phyloP scores from a whole-genome alignment of 371 early-diverging fungal genomes.

The Zancudomyces culisetae region DNA sequence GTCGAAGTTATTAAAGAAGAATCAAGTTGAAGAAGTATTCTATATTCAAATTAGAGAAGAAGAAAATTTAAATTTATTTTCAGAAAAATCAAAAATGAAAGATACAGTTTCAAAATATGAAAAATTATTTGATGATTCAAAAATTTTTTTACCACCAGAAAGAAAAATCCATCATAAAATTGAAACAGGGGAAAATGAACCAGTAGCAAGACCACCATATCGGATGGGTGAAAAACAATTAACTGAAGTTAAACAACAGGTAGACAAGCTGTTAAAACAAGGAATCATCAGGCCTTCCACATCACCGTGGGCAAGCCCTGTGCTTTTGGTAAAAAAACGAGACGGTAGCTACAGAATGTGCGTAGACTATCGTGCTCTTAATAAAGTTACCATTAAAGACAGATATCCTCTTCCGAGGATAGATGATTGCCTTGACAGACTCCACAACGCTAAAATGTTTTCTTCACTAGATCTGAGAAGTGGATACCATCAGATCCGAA shows the following conservation, averaged over 20 bases:
- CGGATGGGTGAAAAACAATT: not conserved
- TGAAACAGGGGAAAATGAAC: not conserved
- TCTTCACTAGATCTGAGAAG: conserved; percentile 14
- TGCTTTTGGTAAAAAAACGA: conserved; percentile 27
- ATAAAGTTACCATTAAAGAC: conserved; percentile 14
- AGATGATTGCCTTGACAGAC: conserved; percentile 24
- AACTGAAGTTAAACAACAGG: conserved; percentile 6
- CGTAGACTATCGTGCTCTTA: conserved; percentile 19
- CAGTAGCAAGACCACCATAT: not conserved
- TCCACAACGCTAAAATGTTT: conserved; percentile 7
- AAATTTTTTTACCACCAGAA: not conserved
- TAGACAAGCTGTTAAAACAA: conserved; percentile 2
- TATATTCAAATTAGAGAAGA: not conserved
- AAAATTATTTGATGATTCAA: not conserved
- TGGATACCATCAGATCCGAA: conserved; percentile 24
- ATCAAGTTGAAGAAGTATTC: not conserved
- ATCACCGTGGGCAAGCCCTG: conserved; percentile 13
- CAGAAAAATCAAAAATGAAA: not conserved
- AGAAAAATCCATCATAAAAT: not conserved
- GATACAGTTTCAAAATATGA: not conserved
- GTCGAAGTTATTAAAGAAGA: not conserved
- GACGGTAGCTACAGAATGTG: conserved; percentile 18
- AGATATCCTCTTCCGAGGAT: conserved; percentile 24
- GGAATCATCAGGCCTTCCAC: conserved; percentile 7
- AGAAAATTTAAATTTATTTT: not conserved